Percentiles rank a stretch among this genome's conserved stretches.
phyloP scores from a whole-genome alignment of 2,329 filamentous ascomycete species.

The Xylariaceae sp. region DNA sequence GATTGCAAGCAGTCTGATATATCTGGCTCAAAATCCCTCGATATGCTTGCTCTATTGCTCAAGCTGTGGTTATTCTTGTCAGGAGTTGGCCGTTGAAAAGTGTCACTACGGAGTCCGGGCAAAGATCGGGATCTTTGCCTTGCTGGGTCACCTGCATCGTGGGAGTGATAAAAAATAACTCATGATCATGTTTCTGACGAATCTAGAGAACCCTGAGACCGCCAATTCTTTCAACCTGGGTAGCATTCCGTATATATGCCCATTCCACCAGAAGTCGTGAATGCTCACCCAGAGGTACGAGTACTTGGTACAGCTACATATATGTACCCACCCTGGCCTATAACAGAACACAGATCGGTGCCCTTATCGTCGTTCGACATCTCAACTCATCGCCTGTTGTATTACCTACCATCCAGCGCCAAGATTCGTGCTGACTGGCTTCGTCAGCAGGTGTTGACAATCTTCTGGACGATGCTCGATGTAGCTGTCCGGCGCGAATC shows the following conservation, averaged over 20 bases:
- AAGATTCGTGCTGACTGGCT: too few relatives aligned
- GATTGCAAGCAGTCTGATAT: neutral
- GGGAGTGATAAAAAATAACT: neutral
- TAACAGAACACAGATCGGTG: neutral
- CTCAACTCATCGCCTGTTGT: neutral
- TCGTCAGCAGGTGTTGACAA: too few relatives aligned
- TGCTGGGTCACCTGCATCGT: conserved; percentile 1
- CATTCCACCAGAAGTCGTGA: neutral
- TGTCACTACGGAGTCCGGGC: neutral
- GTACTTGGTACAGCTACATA: neutral
- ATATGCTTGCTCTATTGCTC: neutral
- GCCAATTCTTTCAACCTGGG: neutral
- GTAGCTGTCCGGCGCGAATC: conserved; percentile 20
- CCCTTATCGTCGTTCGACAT: neutral
- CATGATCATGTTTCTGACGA: conserved; percentile 1
- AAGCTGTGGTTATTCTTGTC: neutral
- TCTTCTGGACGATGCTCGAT: neutral
- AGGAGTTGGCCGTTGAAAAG: neutral
- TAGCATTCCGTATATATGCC: neutral
- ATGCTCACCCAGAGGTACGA: neutral
- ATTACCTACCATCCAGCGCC: too few relatives aligned
- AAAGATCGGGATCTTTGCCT: neutral
- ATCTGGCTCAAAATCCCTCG: neutral
- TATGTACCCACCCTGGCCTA: neutral
- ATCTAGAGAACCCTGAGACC: too few relatives aligned